phyloP scores from a whole-genome alignment of 2,329 filamentous ascomycete species.

The Trichoderma arundinaceum region DNA sequence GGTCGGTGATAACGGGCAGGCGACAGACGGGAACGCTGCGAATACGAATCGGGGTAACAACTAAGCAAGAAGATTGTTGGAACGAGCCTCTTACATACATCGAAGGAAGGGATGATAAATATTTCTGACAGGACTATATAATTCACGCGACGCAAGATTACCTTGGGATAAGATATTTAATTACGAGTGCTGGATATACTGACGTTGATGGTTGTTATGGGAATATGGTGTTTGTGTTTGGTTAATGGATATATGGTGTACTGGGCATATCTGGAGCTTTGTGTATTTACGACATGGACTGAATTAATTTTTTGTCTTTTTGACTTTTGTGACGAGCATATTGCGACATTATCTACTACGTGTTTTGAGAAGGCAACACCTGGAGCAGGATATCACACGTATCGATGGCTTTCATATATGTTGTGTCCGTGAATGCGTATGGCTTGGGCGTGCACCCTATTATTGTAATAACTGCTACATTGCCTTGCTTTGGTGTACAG shows the following conservation, averaged over 20 bases:
- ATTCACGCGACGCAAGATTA: background rate
- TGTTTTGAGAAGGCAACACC: background rate
- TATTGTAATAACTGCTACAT: too few relatives aligned
- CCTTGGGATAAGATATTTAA: background rate
- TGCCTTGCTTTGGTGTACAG: too few relatives aligned
- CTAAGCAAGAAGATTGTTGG: background rate
- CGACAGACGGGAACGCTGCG: background rate
- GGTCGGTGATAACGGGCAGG: slow-evolving; percentile 39
- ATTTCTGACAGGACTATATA: background rate
- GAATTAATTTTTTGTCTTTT: background rate
- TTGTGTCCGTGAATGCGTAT: too few relatives aligned
- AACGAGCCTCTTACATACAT: background rate
- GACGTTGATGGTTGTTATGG: background rate
- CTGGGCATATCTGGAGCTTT: background rate
- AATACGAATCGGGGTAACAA: background rate
- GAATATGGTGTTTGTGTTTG: background rate
- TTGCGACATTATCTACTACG: background rate
- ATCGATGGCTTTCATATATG: too few relatives aligned
- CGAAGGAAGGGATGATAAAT: background rate
- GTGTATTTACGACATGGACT: background rate
- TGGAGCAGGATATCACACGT: too few relatives aligned
- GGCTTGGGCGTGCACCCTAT: too few relatives aligned
- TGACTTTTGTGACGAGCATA: too few relatives aligned
- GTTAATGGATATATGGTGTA: background rate
- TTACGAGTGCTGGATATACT: background rate